phyloP scores from a whole-genome alignment of 495 filamentous ascomycete genomes.

The Aspergillus kassunensis region DNA sequence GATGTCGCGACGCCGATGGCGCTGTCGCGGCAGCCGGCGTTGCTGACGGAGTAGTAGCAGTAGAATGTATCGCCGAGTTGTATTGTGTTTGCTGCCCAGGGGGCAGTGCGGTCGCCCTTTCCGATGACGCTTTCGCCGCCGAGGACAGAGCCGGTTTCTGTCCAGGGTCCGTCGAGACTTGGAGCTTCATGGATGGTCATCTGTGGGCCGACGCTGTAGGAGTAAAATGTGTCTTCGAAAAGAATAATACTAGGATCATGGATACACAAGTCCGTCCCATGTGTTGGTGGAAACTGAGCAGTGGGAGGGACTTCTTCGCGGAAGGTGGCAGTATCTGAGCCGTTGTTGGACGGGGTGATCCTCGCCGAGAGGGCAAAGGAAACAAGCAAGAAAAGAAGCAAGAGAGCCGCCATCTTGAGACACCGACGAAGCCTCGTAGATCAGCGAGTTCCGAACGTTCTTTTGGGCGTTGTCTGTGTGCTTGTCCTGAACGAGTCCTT shows the following conservation, averaged over 20 bases:
- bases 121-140: slow-evolving; percentile 37
- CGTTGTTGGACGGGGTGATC: neutral
- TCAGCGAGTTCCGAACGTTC: neutral
- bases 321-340: neutral
- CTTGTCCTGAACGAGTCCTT: too few relatives aligned
- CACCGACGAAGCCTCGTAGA: neutral
- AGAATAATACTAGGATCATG: slow-evolving; percentile 42
- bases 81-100: slow-evolving; percentile 61
- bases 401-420: slow-evolving; percentile 5
- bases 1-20: slow-evolving; percentile 69
- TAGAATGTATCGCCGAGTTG: slow-evolving; percentile 57
- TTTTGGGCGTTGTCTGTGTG: too few relatives aligned
- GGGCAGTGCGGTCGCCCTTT: slow-evolving; percentile 34
- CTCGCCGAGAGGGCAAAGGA: slow-evolving; percentile 1
- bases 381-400: neutral
- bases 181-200: slow-evolving; percentile 35
- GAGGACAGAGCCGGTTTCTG: slow-evolving; percentile 32
- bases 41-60: slow-evolving; percentile 69
- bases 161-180: slow-evolving; percentile 39
- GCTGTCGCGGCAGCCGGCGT: slow-evolving; percentile 63
- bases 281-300: slow-evolving; percentile 21
- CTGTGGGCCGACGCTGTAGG: slow-evolving; percentile 34
- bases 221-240: slow-evolving; percentile 31
- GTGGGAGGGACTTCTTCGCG: neutral
- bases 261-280: slow-evolving; percentile 31